phyloP scores from a whole-genome alignment of 768 basidiomycete species.

The Russula sp. region DNA sequence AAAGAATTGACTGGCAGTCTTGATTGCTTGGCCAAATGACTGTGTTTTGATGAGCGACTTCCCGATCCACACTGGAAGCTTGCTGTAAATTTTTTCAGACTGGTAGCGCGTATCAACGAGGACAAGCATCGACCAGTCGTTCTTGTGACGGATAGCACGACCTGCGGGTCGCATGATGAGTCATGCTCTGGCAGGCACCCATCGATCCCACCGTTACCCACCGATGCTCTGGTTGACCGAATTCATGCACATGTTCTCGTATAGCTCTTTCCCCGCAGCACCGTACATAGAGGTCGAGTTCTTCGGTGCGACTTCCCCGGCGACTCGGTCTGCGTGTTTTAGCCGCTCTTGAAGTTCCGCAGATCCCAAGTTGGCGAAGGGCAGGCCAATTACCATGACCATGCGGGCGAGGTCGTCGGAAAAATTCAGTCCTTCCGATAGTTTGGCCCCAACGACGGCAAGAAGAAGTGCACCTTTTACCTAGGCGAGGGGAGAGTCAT shows the following conservation, averaged over 20 bases:
- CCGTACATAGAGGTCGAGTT: constrained; percentile 22
- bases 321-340: constrained; percentile 68
- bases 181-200: background rate
- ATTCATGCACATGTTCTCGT: constrained; percentile 87
- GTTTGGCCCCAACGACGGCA: constrained; percentile 93
- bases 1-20: constrained; percentile 17
- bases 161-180: constrained; percentile 38
- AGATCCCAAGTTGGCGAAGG: constrained; percentile 89
- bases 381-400: constrained; percentile 83
- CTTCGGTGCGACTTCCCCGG: constrained; percentile 46
- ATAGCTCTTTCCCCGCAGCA: constrained; percentile 62
- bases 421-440: constrained; percentile 84
- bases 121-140: constrained; percentile 88
- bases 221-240: constrained; percentile 98
- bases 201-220: constrained; percentile 30
- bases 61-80: constrained; percentile 91
- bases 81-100: constrained; percentile 55
- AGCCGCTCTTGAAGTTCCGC: constrained; percentile 87
- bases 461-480: constrained; percentile 70
- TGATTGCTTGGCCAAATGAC: constrained; percentile 19
- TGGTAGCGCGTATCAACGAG: constrained; percentile 82
- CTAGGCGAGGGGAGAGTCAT: constrained; percentile 1
- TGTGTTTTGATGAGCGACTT: constrained; percentile 24
- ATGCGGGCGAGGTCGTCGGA: constrained; percentile 56
- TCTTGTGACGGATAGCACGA: constrained; percentile 84